Evolutionary conservation across 129 eudicot genomes (phyloP), one percentile per base, ranked within the genome.

Genomic region (Chrysanthemum seticuspe): DNA sequence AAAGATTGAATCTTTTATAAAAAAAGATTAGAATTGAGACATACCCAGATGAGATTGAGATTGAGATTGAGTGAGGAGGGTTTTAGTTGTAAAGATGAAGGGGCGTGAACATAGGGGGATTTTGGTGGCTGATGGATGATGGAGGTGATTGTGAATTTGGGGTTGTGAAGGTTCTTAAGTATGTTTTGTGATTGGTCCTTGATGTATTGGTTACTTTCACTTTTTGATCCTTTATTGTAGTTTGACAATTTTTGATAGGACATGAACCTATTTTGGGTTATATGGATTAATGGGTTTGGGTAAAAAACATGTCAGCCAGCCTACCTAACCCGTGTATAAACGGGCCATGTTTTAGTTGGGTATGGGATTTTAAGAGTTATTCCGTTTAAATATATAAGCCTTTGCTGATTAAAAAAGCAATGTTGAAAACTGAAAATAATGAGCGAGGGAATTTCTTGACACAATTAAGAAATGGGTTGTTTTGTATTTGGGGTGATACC

Each of bases 21-120:
- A 16, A 47, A 54, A 16, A 40, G 13, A 54, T 68, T 13, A 66
- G 74, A 84, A 72, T 76, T 72, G 75, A 63, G 8, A 67, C 75
- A 45, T 76, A 77, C 85, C 87, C 58, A 76, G 73, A 47, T 84
- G 76, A 61, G 80, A 81, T 81, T 69, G 59, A 61, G 80, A 81
- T 81, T 69, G 59, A 60, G 70, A 71, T 58, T 21, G 75, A 72
- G 21, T 48, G 45, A 72, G 8, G 18, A 53, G 51, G 73, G 77
- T 31, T 63, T 62, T 64, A 29, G 52, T 70, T 23, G 8, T 12
- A 15, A 51, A 59, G 57, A 55, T 64, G 78, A 78, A 78, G 68
- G 62, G 82, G 68, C 82, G 67, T 71, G 61, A 53, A 63, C 23
- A 71, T 78, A 18, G 72, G 81, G 72, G 3, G 72, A 52, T 76